Conservation (phyloP, 208 protist genomes). For the Trypanosoma caninum region DNA sequence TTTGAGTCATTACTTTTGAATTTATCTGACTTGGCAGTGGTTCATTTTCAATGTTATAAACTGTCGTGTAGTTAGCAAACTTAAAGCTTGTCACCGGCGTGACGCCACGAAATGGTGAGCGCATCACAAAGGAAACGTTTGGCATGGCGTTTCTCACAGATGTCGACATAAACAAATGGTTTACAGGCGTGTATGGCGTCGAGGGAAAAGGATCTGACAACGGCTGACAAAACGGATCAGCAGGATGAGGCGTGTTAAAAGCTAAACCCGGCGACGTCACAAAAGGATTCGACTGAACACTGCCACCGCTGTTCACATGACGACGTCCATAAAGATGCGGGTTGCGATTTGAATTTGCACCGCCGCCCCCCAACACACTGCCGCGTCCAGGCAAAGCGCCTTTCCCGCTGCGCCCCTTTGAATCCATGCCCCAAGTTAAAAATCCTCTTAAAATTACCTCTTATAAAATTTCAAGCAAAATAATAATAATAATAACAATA, state of each 20-base stretch:
- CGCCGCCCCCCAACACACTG: conserved; percentile 14
- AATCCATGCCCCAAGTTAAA: conserved; percentile 23
- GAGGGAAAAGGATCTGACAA: conserved; percentile 68
- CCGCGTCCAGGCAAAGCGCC: conserved; percentile 13
- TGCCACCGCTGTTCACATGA: conserved; percentile 15
- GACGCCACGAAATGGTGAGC: conserved; percentile 42
- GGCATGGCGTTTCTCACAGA: conserved; percentile 50
- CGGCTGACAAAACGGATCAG: conserved; percentile 62
- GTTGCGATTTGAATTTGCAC: background rate
- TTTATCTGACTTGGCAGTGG: conserved; percentile 50
- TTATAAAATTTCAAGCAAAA: conserved; percentile 18
- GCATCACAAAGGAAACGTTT: conserved; percentile 64
- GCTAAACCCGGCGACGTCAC: conserved; percentile 23
- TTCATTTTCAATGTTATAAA: conserved; percentile 83
- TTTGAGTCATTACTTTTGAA: conserved; percentile 62
- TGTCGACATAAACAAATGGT: conserved; percentile 71
- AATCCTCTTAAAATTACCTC: background rate
- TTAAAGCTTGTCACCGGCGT: conserved; percentile 81
- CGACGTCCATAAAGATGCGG: conserved; percentile 22
- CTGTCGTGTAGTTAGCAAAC: conserved; percentile 84
- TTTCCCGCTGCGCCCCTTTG: conserved; percentile 22
- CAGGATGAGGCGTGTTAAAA: conserved; percentile 64
- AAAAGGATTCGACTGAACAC: conserved; percentile 14
- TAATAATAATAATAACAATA: conserved; percentile 5
- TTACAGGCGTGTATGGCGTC: conserved; percentile 74